Evolutionary conservation across 257 asterid genomes (phyloP), one percentile per base, ranked within the genome.

Genomic region (Fraxinus excelsior): DNA sequence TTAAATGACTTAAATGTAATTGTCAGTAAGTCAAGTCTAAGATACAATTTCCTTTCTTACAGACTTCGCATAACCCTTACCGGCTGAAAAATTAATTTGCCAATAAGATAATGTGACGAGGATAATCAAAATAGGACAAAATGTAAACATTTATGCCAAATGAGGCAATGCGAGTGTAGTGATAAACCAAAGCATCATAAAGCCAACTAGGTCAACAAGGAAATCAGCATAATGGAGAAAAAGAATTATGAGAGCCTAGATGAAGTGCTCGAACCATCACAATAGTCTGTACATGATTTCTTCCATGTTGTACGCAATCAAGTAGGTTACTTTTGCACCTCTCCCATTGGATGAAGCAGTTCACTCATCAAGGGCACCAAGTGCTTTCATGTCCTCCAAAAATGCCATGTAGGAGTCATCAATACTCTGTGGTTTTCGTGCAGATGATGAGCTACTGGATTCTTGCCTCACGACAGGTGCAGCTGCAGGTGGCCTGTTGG

Each of bases 331-430:
- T 60, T 9, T 62, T 3, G 19, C 14, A 4, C 34, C 21, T 9
- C 32, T 62, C 7, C 7, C 16, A 25, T 62, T 12, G 68, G 68
- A 14, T 9, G 28, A 62, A 62, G 34, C 34, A 75, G 70, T 38
- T 87, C 80, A 87, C 49, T 90, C 70, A 77, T 90, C 96, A n/a
- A 94, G 94, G 49, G 98, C 98, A 70, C 98, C 98, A 5, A 94
- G 90, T 23, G 93, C 94, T 80, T 91, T 94, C 98, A 94, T 94
- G 83, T 94, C 98, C 93, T 94, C 97, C 74, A 94, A 83, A 84
- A 94, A 94, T 11, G 97, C 97, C 80, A 72, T 85, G 81, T 94
- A 94, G 0, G 98, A 94, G 83, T 94, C 98, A 70, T 94, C 98
- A 23, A 92, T 91, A 71, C 98, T 94, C 75, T 74, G 92, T 42